phyloP scores from a whole-genome alignment of 345 rosid genomes.

The Populus ilicifolia region DNA sequence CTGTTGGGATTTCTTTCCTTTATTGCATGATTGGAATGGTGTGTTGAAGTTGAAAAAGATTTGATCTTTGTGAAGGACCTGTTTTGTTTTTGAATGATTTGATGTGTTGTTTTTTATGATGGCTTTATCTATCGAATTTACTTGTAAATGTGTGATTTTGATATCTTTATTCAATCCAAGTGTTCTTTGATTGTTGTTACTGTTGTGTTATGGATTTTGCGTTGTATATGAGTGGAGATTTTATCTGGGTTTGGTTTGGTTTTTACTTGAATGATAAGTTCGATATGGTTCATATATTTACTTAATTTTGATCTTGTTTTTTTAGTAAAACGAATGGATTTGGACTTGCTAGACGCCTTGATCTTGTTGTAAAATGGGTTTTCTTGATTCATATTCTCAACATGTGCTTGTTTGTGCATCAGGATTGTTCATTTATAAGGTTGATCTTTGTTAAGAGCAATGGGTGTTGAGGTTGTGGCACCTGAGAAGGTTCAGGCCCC shows the following conservation, averaged over 20 bases:
- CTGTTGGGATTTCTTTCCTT: not conserved
- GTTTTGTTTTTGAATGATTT: not conserved
- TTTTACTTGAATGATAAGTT: not conserved
- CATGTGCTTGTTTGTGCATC: not conserved
- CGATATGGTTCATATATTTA: not conserved
- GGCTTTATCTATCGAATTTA: not conserved
- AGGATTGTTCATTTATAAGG: slow-evolving; percentile 10
- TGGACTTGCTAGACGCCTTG: not conserved
- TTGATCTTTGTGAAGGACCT: not conserved
- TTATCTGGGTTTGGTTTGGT: not conserved
- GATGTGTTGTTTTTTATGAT: not conserved
- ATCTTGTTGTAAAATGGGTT: not conserved
- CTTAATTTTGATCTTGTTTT: not conserved
- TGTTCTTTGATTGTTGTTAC: not conserved
- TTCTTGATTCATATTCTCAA: not conserved
- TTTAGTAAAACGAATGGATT: not conserved
- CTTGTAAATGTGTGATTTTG: not conserved
- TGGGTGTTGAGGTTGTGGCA: slow-evolving; percentile 82
- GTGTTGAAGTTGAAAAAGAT: not conserved
- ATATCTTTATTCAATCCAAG: not conserved
- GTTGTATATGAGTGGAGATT: not conserved
- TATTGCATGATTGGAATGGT: not conserved
- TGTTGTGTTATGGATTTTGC: not conserved
- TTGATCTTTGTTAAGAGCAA: slow-evolving; percentile 28
- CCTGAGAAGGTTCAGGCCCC: slow-evolving; percentile 66